Conservation (phyloP, 1,284 basidiomycete species). For the Singerocomus inundabilis region DNA sequence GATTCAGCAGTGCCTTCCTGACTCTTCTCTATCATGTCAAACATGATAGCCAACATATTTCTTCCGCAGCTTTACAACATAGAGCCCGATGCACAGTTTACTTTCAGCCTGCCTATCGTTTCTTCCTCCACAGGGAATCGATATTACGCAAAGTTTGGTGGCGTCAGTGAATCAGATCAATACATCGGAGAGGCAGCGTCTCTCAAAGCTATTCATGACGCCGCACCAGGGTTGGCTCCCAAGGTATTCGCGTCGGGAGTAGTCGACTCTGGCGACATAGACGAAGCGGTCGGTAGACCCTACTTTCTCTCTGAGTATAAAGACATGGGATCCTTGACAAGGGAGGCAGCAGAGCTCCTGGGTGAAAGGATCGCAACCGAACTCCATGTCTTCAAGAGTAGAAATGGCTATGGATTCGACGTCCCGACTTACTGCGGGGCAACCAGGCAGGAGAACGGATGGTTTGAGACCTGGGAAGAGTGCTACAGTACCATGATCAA, state of each 20-base stretch:
- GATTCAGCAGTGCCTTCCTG: slow-evolving; percentile 1
- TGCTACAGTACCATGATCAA: slow-evolving; percentile 70
- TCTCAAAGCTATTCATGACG: slow-evolving; percentile 59
- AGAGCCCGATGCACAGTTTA: slow-evolving; percentile 50
- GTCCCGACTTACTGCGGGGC: slow-evolving; percentile 81
- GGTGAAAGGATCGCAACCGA: slow-evolving; percentile 66
- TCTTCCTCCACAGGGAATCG: slow-evolving; percentile 54
- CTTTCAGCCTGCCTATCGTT: slow-evolving; percentile 46
- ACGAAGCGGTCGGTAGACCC: slow-evolving; percentile 43
- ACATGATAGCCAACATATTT: slow-evolving; percentile 35
- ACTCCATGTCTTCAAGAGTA: slow-evolving; percentile 55
- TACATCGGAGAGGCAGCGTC: slow-evolving; percentile 73
- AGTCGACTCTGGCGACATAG: slow-evolving; percentile 34
- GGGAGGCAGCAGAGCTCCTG: slow-evolving; percentile 48
- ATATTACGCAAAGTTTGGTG: slow-evolving; percentile 65
- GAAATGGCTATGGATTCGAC: slow-evolving; percentile 68
- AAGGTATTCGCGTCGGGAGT: slow-evolving; percentile 53
- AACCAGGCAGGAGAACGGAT: slow-evolving; percentile 75
- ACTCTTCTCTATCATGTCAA: slow-evolving; percentile 17
- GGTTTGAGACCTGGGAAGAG: slow-evolving; percentile 70
- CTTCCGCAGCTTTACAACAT: slow-evolving; percentile 45
- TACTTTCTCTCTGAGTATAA: slow-evolving; percentile 79
- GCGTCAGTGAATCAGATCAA: slow-evolving; percentile 55
- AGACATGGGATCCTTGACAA: slow-evolving; percentile 49
- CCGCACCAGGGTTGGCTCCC: slow-evolving; percentile 70